Evolutionary conservation across 2,329 filamentous ascomycete species (phyloP).

Genomic region (Mollisia scopiformis): DNA sequence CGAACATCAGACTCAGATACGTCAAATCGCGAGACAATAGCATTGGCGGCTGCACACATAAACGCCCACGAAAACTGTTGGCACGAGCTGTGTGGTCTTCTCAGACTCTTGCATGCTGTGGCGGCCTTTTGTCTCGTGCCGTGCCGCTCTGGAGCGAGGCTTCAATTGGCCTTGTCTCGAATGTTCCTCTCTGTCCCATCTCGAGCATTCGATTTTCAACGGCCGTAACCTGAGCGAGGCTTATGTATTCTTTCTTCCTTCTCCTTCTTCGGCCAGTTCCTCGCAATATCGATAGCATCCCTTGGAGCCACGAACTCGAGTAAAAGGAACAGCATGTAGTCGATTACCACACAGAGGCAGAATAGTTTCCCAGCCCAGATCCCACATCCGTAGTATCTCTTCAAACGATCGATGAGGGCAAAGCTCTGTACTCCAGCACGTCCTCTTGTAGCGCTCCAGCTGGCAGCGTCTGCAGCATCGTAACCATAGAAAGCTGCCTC

Average conservation of each 20-base stretch:
- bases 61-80: too few relatives aligned
- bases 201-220: neutral
- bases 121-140: too few relatives aligned
- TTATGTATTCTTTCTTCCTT: slow-evolving; percentile 8
- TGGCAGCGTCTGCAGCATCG: slow-evolving; percentile 61
- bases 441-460: slow-evolving; percentile 72
- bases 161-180: neutral
- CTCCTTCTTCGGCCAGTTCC: slow-evolving; percentile 87
- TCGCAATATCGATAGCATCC: slow-evolving; percentile 83
- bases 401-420: slow-evolving; percentile 90
- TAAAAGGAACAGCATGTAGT: slow-evolving; percentile 88
- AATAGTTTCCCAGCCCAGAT: slow-evolving; percentile 99
- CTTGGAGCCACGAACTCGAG: slow-evolving; percentile 87
- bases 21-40: too few relatives aligned
- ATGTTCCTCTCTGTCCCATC: neutral
- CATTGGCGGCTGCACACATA: too few relatives aligned
- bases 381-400: slow-evolving; percentile 96
- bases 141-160: neutral
- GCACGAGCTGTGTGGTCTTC: too few relatives aligned
- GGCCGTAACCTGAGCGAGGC: neutral
- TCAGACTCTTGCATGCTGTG: too few relatives aligned
- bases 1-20: too few relatives aligned
- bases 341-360: slow-evolving; percentile 89
- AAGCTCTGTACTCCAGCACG: slow-evolving; percentile 78
- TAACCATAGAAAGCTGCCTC: slow-evolving; percentile 90